Percentiles rank a stretch among this genome's conserved stretches.
Evolutionary conservation across 2,329 filamentous ascomycete species (phyloP).

Genomic region (Phialocephala sp.): DNA sequence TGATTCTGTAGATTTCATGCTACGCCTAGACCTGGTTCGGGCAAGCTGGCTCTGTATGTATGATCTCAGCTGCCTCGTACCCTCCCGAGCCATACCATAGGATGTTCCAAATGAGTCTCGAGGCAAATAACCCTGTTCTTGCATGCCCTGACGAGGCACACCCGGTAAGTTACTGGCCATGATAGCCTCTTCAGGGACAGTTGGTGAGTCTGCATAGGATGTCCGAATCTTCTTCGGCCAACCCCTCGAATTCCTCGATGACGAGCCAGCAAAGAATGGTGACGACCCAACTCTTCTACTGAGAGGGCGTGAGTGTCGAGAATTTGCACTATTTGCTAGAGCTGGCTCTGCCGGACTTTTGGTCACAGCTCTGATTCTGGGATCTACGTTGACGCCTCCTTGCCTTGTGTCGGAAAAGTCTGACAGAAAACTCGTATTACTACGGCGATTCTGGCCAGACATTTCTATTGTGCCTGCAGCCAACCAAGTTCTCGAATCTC

Average conservation of each 20-base stretch:
- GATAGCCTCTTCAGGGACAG: constrained; percentile 35
- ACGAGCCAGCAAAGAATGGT: constrained; percentile 40
- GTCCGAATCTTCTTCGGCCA: constrained; percentile 24
- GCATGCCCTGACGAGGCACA: neutral
- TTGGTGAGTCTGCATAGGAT: constrained; percentile 37
- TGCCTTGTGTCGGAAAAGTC: constrained; percentile 31
- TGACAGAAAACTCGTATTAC: constrained; percentile 31
- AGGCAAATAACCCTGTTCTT: constrained; percentile 10
- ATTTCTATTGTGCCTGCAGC: constrained; percentile 26
- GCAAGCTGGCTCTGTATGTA: constrained; percentile 34
- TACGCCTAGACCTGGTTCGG: constrained; percentile 26
- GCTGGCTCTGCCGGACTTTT: constrained; percentile 28
- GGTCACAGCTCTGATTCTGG: constrained; percentile 30
- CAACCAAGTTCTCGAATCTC: constrained; percentile 37
- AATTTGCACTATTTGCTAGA: constrained; percentile 21
- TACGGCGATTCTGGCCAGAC: constrained; percentile 25
- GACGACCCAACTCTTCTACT: constrained; percentile 37
- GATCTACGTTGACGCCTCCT: constrained; percentile 15
- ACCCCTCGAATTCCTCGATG: constrained; percentile 27
- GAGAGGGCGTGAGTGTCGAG: constrained; percentile 31
- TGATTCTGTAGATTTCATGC: constrained; percentile 28
- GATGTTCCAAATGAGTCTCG: constrained; percentile 36
- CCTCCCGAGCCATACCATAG: constrained; percentile 37
- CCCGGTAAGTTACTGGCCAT: constrained; percentile 15
- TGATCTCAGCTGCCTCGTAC: constrained; percentile 37